phyloP scores from a whole-genome alignment of 2,329 filamentous ascomycete genomes.

The Hypoxylon sp. region DNA sequence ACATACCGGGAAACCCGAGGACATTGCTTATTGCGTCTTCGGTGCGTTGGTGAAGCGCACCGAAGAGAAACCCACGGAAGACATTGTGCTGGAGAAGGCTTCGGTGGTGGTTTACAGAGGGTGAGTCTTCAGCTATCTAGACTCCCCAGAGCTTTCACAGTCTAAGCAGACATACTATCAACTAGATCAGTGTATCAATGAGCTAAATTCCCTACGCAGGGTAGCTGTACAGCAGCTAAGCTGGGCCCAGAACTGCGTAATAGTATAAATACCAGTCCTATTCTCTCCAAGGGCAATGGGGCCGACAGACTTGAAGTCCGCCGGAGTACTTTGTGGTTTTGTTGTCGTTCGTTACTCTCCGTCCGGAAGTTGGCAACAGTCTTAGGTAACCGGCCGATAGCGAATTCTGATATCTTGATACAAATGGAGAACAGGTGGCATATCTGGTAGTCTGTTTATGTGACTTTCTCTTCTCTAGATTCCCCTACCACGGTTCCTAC shows the following conservation, averaged over 20 bases:
- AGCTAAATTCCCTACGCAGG: constrained; percentile 1
- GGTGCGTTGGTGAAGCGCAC: background rate
- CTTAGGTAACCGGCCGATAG: background rate
- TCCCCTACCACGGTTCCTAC: no score
- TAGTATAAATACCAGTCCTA: background rate
- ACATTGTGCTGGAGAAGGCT: background rate
- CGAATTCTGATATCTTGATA: no score
- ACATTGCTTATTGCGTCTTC: background rate
- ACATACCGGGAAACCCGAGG: background rate
- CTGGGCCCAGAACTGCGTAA: background rate
- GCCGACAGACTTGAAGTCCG: background rate
- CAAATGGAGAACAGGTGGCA: background rate
- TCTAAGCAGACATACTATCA: background rate
- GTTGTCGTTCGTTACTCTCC: background rate
- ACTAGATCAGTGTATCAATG: background rate
- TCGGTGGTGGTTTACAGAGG: background rate
- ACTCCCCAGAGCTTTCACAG: background rate
- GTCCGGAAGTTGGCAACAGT: background rate
- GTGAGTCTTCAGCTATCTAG: background rate
- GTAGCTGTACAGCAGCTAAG: background rate
- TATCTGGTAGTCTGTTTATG: no score
- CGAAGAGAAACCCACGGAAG: background rate
- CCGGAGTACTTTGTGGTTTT: background rate
- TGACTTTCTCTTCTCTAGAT: no score
- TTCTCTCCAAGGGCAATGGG: background rate